phyloP scores from a whole-genome alignment of 805 yeast species.

The Candida gorgasii region DNA sequence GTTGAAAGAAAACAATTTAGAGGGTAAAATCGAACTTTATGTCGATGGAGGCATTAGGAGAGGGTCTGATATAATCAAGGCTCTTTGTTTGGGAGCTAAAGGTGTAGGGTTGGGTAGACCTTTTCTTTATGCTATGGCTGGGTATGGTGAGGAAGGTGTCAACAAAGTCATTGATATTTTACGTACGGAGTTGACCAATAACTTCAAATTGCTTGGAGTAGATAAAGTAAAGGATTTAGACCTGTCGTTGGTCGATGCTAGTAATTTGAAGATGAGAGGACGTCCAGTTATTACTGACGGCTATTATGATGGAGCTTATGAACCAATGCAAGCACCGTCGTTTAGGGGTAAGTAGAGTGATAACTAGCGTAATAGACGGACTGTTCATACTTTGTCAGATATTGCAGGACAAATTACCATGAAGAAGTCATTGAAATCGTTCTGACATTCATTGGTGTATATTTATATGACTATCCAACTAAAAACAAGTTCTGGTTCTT shows the following conservation, averaged over 20 bases:
- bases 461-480: not conserved
- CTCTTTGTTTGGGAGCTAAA: constrained; percentile 66
- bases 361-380: too few species aligned
- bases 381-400: too few species aligned
- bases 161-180: constrained; percentile 57
- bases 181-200: constrained; percentile 69
- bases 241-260: constrained; percentile 30
- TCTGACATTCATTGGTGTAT: not conserved
- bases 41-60: constrained; percentile 71
- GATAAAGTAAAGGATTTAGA: constrained; percentile 52
- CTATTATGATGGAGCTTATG: constrained; percentile 15
- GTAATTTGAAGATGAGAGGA: constrained; percentile 27
- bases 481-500: not conserved
- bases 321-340: constrained; percentile 11
- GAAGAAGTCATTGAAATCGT: too few species aligned
- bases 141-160: constrained; percentile 66
- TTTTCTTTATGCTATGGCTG: constrained; percentile 59
- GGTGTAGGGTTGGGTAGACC: constrained; percentile 72
- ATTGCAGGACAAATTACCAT: too few species aligned
- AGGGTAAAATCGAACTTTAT: constrained; percentile 48
- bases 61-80: constrained; percentile 65
- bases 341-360: not conserved
- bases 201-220: constrained; percentile 79
- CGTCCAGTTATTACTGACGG: constrained; percentile 12
- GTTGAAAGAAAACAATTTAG: constrained; percentile 34